phyloP scores from a whole-genome alignment of 2,329 filamentous ascomycete species.

The Zymoseptoria passerinii region DNA sequence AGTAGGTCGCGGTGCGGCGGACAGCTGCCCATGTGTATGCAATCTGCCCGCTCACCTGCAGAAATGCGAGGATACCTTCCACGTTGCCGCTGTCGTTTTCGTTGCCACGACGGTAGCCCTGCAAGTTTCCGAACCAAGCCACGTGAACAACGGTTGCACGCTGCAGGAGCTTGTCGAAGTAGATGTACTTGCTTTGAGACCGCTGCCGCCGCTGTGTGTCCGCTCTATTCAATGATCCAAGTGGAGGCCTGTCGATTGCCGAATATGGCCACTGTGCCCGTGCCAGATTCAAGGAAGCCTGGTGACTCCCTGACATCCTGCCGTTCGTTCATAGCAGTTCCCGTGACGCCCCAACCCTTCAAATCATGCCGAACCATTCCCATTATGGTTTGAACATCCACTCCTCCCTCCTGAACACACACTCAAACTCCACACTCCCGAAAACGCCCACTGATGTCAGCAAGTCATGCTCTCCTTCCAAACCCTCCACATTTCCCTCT shows the following conservation, averaged over 20 bases:
- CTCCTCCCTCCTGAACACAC: constrained; percentile 32
- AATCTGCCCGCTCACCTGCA: not conserved
- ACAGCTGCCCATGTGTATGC: not conserved
- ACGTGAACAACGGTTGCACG: not conserved
- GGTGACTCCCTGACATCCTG: not conserved
- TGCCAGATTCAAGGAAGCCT: not conserved
- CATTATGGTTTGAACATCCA: constrained; percentile 26
- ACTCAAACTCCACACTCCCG: constrained; percentile 59
- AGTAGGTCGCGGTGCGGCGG: too few relatives aligned
- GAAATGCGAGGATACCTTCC: not conserved
- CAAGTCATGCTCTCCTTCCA: constrained; percentile 58
- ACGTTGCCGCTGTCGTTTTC: not conserved
- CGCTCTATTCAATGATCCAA: not conserved
- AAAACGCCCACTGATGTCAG: constrained; percentile 64
- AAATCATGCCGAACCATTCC: not conserved
- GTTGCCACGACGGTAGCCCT: not conserved
- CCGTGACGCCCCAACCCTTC: not conserved
- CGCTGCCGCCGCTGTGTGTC: not conserved
- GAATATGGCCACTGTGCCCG: not conserved
- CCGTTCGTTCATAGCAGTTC: not conserved
- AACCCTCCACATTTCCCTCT: constrained; percentile 51
- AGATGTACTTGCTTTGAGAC: too few relatives aligned
- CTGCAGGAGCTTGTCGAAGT: too few relatives aligned
- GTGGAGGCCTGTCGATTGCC: not conserved
- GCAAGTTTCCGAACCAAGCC: not conserved